Base-by-base conservation (phyloP, 2,329 filamentous ascomycete genomes). In the Allantophomopsis lycopodina region DNA sequence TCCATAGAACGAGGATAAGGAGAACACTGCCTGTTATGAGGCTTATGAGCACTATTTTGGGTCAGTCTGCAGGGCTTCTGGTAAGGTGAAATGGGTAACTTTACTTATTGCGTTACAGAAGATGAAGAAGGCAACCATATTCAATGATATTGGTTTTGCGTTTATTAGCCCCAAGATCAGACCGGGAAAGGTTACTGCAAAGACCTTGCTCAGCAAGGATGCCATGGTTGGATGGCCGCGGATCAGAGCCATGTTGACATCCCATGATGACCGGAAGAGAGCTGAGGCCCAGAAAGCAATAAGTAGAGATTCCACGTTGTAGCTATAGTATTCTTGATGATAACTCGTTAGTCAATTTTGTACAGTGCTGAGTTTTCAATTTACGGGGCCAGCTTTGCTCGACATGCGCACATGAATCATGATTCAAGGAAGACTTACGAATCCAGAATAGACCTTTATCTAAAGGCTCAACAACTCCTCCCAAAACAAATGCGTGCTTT, bases 221-320 rank as follows among this genome's bases (percentile, higher is more conserved):
- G 51, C 45, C 36, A 41, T 50, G 16, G 53, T 47, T 32, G 51
- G 46, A 16, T 51, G 48, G 6, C 47, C 48, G 18, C 54, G 53
- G 12, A 59, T 46, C 20, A 48, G 51, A 6, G 39, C 42, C 3
- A 46, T 38, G n/a, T 50, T 50, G 7, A 52, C 50, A 21, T 33
- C 55, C 55, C 48, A 60, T 50, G 39, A 60, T 48, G 40, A 58
- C 52, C 36, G 52, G 13, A 60, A 59, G 14, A 66, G 53, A 21
- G 58, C 51, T 4, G 55, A 46, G 10, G 60, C 56, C 65, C 67
- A 71, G 40, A 63, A 67, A 5, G 68, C 51, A 5, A 64, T 55
- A 28, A 67, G 55, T 21, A 68, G 50, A 7, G 63, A 55, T 48
- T 68, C 63, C n/a, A 64, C 63, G 50, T 66, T 69, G 47, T 70